Percentiles rank a stretch among this genome's conserved stretches.
Evolutionary conservation across 257 asterid species (phyloP).

Genomic region (Ballota nigra): DNA sequence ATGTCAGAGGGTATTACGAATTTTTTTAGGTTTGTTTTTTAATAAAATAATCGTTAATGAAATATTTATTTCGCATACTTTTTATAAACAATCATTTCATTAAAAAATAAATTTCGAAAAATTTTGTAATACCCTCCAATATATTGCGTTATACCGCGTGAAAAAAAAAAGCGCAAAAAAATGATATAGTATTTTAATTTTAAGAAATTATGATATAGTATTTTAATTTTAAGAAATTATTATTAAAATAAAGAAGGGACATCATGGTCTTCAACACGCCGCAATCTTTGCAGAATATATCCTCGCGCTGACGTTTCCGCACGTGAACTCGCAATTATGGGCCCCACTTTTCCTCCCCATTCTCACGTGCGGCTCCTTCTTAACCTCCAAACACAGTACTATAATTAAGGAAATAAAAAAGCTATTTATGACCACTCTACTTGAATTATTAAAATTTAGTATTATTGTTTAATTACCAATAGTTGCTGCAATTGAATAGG

Average conservation of each 20-base stretch:
- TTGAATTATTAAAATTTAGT: not conserved
- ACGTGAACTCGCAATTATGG: slow-evolving; percentile 37
- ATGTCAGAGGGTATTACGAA: too few species aligned
- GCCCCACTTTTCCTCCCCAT: not conserved
- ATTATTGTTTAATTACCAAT: slow-evolving; percentile 16
- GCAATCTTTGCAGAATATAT: slow-evolving; percentile 33
- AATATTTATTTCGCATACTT: too few species aligned
- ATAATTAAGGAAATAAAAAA: not conserved
- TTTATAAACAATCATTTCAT: too few species aligned
- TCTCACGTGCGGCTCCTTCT: slow-evolving; percentile 34
- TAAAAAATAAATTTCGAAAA: too few species aligned
- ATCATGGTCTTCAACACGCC: slow-evolving; percentile 38
- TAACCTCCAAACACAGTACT: not conserved
- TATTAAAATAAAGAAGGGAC: too few species aligned
- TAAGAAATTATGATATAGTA: not conserved
- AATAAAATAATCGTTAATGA: too few species aligned
- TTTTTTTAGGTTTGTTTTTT: too few species aligned
- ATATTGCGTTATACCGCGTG: too few species aligned
- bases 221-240: too few species aligned
- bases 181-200: not conserved
- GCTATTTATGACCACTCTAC: not conserved
- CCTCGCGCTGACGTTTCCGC: slow-evolving; percentile 42
- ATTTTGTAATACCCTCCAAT: too few species aligned
- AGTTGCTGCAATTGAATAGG: slow-evolving; percentile 44
- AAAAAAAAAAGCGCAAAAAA: too few species aligned